phyloP scores from a whole-genome alignment of 2,329 filamentous ascomycete species.

The Ophiostoma populinum region DNA sequence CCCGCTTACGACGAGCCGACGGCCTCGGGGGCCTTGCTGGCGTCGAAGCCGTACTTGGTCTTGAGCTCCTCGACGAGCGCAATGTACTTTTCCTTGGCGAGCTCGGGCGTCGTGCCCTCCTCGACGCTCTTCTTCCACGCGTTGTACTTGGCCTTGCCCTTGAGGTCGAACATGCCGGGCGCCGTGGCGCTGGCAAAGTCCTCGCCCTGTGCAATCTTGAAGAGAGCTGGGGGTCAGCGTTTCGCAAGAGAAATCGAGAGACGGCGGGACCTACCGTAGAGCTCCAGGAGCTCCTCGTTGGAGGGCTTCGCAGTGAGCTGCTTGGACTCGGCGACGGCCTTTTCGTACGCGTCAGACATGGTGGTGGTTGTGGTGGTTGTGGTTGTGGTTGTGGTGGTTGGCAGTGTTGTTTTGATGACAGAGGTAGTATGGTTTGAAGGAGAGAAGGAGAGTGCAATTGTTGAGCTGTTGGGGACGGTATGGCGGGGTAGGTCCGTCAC shows the following conservation, averaged over 20 bases:
- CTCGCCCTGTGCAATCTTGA: constrained; percentile 39
- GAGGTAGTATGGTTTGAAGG: background rate
- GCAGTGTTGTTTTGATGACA: background rate
- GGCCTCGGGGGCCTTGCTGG: constrained; percentile 43
- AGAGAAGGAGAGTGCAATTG: constrained; percentile 1
- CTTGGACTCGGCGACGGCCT: constrained; percentile 44
- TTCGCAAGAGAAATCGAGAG: background rate
- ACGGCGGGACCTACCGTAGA: constrained; percentile 31
- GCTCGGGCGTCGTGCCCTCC: constrained; percentile 39
- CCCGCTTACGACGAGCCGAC: constrained; percentile 19
- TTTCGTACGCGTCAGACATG: constrained; percentile 28
- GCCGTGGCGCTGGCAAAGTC: constrained; percentile 36
- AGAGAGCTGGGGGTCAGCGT: constrained; percentile 27
- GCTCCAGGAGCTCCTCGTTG: constrained; percentile 46
- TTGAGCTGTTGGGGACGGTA: constrained; percentile 5
- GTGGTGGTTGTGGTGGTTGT: background rate
- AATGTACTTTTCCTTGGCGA: constrained; percentile 66
- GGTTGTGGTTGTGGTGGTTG: background rate
- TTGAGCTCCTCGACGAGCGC: constrained; percentile 55
- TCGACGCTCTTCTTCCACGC: constrained; percentile 60
- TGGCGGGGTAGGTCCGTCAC: constrained; percentile 3
- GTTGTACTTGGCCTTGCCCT: constrained; percentile 66
- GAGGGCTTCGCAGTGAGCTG: constrained; percentile 48
- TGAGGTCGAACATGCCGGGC: constrained; percentile 55
- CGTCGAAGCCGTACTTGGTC: constrained; percentile 48